Evolutionary conservation across 176 grass and related monocot species (phyloP).

Genomic region (Canna indica): DNA sequence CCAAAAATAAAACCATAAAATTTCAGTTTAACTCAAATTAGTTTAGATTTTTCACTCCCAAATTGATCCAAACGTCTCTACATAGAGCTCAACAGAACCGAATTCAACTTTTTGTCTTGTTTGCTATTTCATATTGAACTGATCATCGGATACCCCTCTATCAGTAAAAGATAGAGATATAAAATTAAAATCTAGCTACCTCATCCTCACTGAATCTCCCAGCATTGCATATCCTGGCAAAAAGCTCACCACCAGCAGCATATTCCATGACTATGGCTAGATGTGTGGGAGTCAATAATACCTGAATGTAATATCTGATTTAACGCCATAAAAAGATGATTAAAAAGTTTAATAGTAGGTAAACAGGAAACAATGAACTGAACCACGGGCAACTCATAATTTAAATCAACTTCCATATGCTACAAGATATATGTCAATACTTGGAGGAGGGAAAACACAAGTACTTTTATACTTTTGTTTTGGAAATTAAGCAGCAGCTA

Average conservation of each 20-base stretch:
- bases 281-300: constrained; percentile 94
- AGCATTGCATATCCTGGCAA: constrained; percentile 77
- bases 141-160: too few relatives aligned
- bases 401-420: neutral
- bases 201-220: constrained; percentile 96
- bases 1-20: too few relatives aligned
- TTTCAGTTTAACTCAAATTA: too few relatives aligned
- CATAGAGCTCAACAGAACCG: too few relatives aligned
- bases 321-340: neutral
- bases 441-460: neutral
- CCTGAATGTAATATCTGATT: constrained; percentile 39
- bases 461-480: too few relatives aligned
- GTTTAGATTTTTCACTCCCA: too few relatives aligned
- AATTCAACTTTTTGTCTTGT: too few relatives aligned
- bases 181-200: constrained; percentile 41
- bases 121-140: too few relatives aligned
- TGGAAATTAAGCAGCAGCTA: constrained; percentile 1
- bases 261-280: constrained; percentile 99
- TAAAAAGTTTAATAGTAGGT: neutral
- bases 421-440: neutral
- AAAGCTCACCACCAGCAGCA: constrained; percentile 92
- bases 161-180: too few relatives aligned
- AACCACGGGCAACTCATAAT: too few relatives aligned
- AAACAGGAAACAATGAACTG: neutral
- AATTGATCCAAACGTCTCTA: too few relatives aligned